phyloP scores from a whole-genome alignment of 495 filamentous ascomycete genomes.

The Aspergillus haitiensis region DNA sequence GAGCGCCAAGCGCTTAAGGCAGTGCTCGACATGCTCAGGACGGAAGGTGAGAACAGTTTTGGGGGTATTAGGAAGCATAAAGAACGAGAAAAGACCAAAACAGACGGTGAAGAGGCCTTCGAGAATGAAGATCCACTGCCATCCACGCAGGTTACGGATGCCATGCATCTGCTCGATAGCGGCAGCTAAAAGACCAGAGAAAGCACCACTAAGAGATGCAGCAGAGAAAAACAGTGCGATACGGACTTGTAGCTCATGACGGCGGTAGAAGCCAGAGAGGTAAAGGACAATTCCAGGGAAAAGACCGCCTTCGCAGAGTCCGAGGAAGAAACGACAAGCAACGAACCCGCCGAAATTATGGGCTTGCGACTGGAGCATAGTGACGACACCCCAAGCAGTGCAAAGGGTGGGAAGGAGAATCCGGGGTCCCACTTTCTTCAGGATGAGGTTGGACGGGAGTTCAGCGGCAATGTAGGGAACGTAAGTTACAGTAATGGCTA shows the following conservation, averaged over 20 bases:
- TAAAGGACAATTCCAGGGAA: conserved; percentile 17
- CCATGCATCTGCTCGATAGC: conserved; percentile 19
- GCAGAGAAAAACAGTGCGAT: conserved; percentile 20
- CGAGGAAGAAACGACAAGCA: conserved; percentile 16
- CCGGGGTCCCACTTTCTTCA: conserved; percentile 18
- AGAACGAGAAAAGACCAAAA: conserved; percentile 16
- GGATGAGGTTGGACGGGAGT: conserved; percentile 19
- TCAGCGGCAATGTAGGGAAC: conserved; percentile 19
- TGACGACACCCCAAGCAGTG: conserved; percentile 16
- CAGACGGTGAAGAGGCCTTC: conserved; percentile 20
- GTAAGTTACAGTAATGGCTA: conserved; percentile 20
- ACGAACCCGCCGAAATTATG: conserved; percentile 14
- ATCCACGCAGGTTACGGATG: conserved; percentile 15
- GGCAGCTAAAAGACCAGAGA: conserved; percentile 17
- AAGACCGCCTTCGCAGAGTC: conserved; percentile 15
- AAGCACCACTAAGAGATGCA: conserved; percentile 16
- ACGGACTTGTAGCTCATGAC: conserved; percentile 17
- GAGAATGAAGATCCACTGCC: conserved; percentile 21
- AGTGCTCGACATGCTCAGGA: conserved; percentile 7
- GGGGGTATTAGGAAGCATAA: conserved; percentile 12
- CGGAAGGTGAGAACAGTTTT: conserved; percentile 3
- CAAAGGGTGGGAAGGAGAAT: conserved; percentile 18
- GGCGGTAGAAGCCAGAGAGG: conserved; percentile 20
- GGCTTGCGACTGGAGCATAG: conserved; percentile 15
- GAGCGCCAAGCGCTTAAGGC: conserved; percentile 5